Evolutionary conservation across 75 land plant species (phyloP), one percentile per base, ranked within the genome.

Genomic region (Selaginella tamariscina): DNA sequence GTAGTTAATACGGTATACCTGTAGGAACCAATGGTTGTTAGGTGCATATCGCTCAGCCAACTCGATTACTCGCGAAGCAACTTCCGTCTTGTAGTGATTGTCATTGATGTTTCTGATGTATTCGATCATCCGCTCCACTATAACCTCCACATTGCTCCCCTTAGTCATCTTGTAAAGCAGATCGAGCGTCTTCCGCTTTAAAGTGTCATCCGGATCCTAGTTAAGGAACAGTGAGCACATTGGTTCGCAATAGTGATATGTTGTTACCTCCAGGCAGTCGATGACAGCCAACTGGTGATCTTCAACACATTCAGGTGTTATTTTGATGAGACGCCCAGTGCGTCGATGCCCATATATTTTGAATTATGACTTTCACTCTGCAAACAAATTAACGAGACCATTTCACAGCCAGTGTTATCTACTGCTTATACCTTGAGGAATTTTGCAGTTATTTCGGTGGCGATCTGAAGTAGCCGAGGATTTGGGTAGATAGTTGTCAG

Each of bases 31-130:
- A 11, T 94, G 83, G 65, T 94, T 94, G 69, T 88, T 94, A 28
- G 98, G 98, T 29, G 98, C 98, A 83, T 86, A 94, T 39, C 93
- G 86, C 69, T 94, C 98, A 49, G 98, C 98, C 54, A 94, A 82
- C 70, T 94, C 96, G 29, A 94, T 86, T 79, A 88, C 84, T 29
- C 98, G 84, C 15, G 86, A 85, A 57, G 98, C 90, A 73, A 94
- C 87, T 64, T 94, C 96, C 32, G 91, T 89, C 64, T 90, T 94
- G 69, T 94, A 82, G 68, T 94, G 98, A 27, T 74, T 74, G 74
- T 94, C 98, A 72, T 32, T 94, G 31, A 94, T 81, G 78, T 68
- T 94, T 32, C 85, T 87, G 89, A 94, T 89, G 77, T 94, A 94
- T 63, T 80, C 82, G 67, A 94, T 87, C 98, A 94, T 94, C 27